These are phyloP conservation scores for Beauveria brongniartii DNA, from an alignment of 2,329 filamentous ascomycete genomes.

Conservation along the genomic window DNA sequence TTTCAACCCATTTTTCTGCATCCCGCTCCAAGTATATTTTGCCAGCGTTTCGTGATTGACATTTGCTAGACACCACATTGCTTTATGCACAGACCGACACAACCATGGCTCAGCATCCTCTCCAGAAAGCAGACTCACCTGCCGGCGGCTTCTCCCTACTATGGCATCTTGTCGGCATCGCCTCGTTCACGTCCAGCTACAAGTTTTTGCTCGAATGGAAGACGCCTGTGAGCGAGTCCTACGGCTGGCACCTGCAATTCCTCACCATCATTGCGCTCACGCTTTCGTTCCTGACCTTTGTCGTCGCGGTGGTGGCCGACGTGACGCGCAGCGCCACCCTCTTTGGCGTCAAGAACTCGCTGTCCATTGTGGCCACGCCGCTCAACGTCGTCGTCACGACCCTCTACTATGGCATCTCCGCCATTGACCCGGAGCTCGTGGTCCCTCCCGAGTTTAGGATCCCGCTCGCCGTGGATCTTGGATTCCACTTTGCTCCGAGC, in stretches of 20 bases:
- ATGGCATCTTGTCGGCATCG: conserved; percentile 48
- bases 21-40: too few species aligned
- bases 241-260: conserved; percentile 63
- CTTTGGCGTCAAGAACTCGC: conserved; percentile 58
- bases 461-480: conserved; percentile 48
- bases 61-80: background rate
- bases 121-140: conserved; percentile 59
- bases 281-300: conserved; percentile 53
- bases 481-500: conserved; percentile 59
- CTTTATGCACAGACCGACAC: background rate
- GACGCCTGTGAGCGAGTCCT: conserved; percentile 46
- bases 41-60: too few species aligned
- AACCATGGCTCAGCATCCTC: conserved; percentile 44
- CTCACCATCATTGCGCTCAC: conserved; percentile 66
- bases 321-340: conserved; percentile 48
- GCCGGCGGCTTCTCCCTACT: conserved; percentile 54
- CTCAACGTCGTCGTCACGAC: conserved; percentile 63
- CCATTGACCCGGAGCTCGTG: conserved; percentile 45
- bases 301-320: conserved; percentile 55
- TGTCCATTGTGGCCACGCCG: conserved; percentile 58
- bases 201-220: conserved; percentile 42
- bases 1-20: too few species aligned
- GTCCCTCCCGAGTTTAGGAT: conserved; percentile 48
- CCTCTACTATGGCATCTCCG: conserved; percentile 63
- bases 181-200: conserved; percentile 47